A percentile compares a stretch with the other conserved stretches of the same genome.
These are phyloP conservation scores for Boletellus ananas DNA, from an alignment of 768 basidiomycete species.

Conservation along the genomic window DNA sequence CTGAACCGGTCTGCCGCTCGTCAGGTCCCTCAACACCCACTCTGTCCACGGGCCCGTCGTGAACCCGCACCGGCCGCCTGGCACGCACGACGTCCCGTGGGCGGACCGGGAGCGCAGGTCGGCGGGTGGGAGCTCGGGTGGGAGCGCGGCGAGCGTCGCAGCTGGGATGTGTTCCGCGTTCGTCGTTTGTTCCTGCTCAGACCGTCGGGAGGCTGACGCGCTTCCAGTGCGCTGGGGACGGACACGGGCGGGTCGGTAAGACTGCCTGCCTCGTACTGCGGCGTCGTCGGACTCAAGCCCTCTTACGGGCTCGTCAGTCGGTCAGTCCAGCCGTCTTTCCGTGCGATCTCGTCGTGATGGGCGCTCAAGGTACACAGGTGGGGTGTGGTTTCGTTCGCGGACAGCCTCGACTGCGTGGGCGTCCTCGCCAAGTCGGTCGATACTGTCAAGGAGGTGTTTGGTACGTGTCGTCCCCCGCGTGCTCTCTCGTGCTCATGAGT, in stretches of 20 bases:
- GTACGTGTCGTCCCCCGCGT: slow-evolving; percentile 34
- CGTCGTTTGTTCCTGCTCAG: slow-evolving; percentile 30
- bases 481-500: slow-evolving; percentile 4
- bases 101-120: slow-evolving; percentile 44
- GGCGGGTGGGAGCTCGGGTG: slow-evolving; percentile 93
- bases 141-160: slow-evolving; percentile 91
- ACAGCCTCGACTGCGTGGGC: slow-evolving; percentile 93
- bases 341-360: background rate
- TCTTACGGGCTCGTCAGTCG: slow-evolving; percentile 90
- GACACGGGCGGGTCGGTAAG: slow-evolving; percentile 96
- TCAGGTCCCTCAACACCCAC: slow-evolving; percentile 74
- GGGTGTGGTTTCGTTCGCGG: slow-evolving; percentile 92
- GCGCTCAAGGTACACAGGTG: slow-evolving; percentile 46
- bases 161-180: slow-evolving; percentile 81
- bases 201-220: background rate
- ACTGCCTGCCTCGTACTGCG: slow-evolving; percentile 92
- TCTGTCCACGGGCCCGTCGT: slow-evolving; percentile 72
- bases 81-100: slow-evolving; percentile 18
- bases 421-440: slow-evolving; percentile 59
- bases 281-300: slow-evolving; percentile 88
- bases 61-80: slow-evolving; percentile 57
- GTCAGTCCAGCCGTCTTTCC: slow-evolving; percentile 36
- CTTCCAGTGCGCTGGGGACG: slow-evolving; percentile 74
- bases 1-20: background rate
- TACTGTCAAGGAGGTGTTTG: slow-evolving; percentile 53